Percentiles rank a stretch among this genome's conserved stretches.
phyloP scores from a whole-genome alignment of 1,284 basidiomycete genomes.

The Boletus calvinii region DNA sequence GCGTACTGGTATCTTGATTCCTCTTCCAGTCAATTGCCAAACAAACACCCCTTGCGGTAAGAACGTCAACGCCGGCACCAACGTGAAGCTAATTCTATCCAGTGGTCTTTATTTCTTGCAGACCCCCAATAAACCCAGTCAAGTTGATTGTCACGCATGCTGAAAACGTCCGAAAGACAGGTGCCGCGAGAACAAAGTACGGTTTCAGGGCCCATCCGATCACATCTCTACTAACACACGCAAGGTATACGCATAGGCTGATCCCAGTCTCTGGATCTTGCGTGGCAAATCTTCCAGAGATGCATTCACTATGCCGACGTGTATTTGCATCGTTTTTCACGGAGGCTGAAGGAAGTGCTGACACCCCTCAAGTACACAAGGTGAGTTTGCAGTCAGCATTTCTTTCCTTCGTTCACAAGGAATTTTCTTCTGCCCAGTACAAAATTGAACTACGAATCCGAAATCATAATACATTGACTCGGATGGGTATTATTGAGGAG shows the following conservation, averaged over 20 bases:
- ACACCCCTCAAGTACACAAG: constrained; percentile 42
- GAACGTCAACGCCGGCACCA: constrained; percentile 11
- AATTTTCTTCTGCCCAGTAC: constrained; percentile 47
- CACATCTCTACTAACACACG: constrained; percentile 2
- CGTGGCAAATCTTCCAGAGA: constrained; percentile 65
- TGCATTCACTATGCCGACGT: constrained; percentile 56
- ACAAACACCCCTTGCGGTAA: constrained; percentile 77
- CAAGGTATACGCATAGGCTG: constrained; percentile 66
- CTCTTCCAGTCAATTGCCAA: constrained; percentile 58
- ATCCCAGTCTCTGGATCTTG: constrained; percentile 68
- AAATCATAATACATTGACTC: constrained; percentile 66
- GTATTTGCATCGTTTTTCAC: constrained; percentile 54
- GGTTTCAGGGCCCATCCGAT: constrained; percentile 12
- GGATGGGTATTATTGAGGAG: constrained; percentile 58
- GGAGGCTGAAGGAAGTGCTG: constrained; percentile 32
- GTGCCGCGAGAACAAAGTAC: constrained; percentile 65
- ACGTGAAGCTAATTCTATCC: constrained; percentile 5
- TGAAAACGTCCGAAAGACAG: constrained; percentile 59
- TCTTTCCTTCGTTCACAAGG: background rate
- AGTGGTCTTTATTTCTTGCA: constrained; percentile 81
- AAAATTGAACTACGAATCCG: constrained; percentile 74
- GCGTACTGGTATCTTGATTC: background rate
- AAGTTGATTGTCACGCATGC: constrained; percentile 64
- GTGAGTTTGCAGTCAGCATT: constrained; percentile 1
- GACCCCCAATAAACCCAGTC: constrained; percentile 75